Conservation (phyloP, 192 early-diverging fungal genomes). For the Umbelopsis sp. region DNA sequence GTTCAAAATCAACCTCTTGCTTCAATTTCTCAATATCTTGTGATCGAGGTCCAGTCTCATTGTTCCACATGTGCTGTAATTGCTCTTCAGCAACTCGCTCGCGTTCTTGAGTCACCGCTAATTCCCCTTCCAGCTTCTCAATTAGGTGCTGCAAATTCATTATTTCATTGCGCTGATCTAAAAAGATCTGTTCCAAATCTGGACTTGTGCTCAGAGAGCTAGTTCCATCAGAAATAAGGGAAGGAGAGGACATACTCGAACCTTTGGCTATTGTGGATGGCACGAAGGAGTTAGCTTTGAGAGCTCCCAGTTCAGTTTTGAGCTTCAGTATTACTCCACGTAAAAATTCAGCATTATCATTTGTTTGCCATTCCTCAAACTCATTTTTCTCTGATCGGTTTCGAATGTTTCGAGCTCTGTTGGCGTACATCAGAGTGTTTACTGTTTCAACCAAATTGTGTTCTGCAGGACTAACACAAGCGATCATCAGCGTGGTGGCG, state of each 20-base stretch:
- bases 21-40: conserved; percentile 18
- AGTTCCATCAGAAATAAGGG: background rate
- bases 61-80: conserved; percentile 24
- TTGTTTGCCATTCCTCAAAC: conserved; percentile 62
- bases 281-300: conserved; percentile 27
- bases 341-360: conserved; percentile 69
- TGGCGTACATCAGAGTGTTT: conserved; percentile 96
- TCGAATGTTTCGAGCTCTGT: conserved; percentile 93
- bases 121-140: conserved; percentile 36
- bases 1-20: conserved; percentile 43
- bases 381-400: conserved; percentile 84
- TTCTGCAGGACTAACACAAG: conserved; percentile 90
- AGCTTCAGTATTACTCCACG: conserved; percentile 66
- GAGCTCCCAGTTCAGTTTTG: conserved; percentile 53
- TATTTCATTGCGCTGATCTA: conserved; percentile 25
- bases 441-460: conserved; percentile 87
- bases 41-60: conserved; percentile 9
- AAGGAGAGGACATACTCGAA: conserved; percentile 17
- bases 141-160: conserved; percentile 29
- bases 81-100: conserved; percentile 30
- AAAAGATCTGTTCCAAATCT: conserved; percentile 30
- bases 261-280: conserved; percentile 31
- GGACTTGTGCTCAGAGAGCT: conserved; percentile 13
- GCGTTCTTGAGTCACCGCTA: conserved; percentile 27
- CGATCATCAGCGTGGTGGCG: conserved; percentile 93